phyloP scores from a whole-genome alignment of 768 basidiomycete genomes.

The Suillus sp. region DNA sequence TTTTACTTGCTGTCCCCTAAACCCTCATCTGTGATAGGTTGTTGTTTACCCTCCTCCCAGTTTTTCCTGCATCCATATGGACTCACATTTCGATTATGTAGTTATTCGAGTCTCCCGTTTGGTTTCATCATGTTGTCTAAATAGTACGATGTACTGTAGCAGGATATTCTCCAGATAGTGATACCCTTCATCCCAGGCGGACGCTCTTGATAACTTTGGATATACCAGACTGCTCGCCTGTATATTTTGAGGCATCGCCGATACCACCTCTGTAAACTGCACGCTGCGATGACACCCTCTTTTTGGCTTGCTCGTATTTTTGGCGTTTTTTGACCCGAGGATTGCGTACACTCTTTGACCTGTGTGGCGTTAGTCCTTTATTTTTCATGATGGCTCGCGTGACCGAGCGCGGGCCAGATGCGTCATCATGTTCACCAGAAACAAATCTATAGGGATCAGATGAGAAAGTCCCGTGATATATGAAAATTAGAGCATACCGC shows the following conservation, averaged over 20 bases:
- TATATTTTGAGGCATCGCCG: constrained; percentile 72
- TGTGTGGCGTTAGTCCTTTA: constrained; percentile 88
- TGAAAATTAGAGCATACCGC: constrained; percentile 46
- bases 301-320: constrained; percentile 94
- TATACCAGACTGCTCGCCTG: constrained; percentile 93
- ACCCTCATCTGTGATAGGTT: neutral
- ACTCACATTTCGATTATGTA: constrained; percentile 12
- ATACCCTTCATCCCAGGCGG: constrained; percentile 50
- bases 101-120: constrained; percentile 5
- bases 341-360: constrained; percentile 90
- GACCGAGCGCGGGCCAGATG: constrained; percentile 81
- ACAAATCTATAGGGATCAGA: constrained; percentile 30
- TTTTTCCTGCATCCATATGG: constrained; percentile 6
- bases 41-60: neutral
- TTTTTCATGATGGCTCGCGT: constrained; percentile 92
- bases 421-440: constrained; percentile 37
- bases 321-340: constrained; percentile 96
- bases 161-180: constrained; percentile 1
- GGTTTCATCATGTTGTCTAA: constrained; percentile 11
- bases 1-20: neutral
- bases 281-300: constrained; percentile 85
- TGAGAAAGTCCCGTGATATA: constrained; percentile 11
- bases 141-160: constrained; percentile 9
- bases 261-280: constrained; percentile 91
- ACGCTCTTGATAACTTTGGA: constrained; percentile 88